Conservation (phyloP, 139 green algal genomes). For the Haematococcus lacustris region DNA sequence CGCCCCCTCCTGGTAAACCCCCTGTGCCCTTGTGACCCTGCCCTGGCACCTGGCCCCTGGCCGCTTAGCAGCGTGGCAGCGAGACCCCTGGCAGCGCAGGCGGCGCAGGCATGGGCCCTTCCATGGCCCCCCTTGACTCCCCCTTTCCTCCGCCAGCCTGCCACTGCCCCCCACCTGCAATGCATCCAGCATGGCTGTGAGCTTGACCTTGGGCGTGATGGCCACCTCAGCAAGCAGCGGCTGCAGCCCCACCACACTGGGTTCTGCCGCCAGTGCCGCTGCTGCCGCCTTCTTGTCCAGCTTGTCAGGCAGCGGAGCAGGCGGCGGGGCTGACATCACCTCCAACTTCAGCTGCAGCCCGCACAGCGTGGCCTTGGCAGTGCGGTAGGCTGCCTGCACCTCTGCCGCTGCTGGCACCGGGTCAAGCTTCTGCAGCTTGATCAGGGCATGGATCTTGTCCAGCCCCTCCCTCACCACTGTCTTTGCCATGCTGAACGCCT, state of each 20-base stretch:
- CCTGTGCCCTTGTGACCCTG: too few relatives aligned
- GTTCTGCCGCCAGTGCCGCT: background rate
- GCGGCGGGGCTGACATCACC: constrained; percentile 7
- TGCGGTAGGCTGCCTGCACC: constrained; percentile 23
- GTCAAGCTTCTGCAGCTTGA: constrained; percentile 44
- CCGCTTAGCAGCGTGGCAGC: too few relatives aligned
- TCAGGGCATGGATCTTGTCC: constrained; percentile 28
- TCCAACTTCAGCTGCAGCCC: constrained; percentile 33
- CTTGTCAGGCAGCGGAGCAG: background rate
- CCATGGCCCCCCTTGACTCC: too few relatives aligned
- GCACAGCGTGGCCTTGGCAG: constrained; percentile 24
- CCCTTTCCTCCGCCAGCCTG: too few relatives aligned
- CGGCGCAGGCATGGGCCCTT: too few relatives aligned
- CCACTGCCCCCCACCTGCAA: constrained; percentile 11
- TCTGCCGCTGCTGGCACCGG: constrained; percentile 38
- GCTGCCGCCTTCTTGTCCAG: constrained; percentile 11
- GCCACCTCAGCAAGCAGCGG: constrained; percentile 17
- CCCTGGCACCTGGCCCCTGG: too few relatives aligned
- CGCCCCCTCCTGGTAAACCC: too few relatives aligned
- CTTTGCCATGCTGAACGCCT: constrained; percentile 8
- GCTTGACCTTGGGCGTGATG: constrained; percentile 5
- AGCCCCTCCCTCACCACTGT: constrained; percentile 21
- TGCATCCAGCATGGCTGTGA: constrained; percentile 19
- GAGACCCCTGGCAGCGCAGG: too few relatives aligned
- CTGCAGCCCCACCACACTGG: background rate